A percentile compares a stretch with the other conserved stretches of the same genome.
phyloP scores from a whole-genome alignment of 1,139 yeast genomes.

The Yamadazyma oceani region DNA sequence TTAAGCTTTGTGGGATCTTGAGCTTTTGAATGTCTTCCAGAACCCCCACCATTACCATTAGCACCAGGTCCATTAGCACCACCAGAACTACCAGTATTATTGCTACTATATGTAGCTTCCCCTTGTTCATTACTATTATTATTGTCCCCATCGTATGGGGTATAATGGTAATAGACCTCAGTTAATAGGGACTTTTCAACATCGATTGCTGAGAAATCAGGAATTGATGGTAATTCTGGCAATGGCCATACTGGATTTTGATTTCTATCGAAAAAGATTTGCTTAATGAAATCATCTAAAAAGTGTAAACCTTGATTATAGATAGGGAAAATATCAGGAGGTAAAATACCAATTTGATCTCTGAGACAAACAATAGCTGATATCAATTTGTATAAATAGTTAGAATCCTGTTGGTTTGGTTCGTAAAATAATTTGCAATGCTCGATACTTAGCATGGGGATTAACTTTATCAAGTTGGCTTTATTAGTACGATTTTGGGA shows the following conservation, averaged over 20 bases:
- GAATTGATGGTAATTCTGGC: conserved; percentile 68
- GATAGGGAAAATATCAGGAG: conserved; percentile 76
- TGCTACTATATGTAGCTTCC: conserved; percentile 8
- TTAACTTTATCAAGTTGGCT: conserved; percentile 65
- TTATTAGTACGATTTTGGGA: conserved; percentile 31
- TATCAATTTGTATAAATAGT: conserved; percentile 63
- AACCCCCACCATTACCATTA: conserved; percentile 10
- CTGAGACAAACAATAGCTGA: conserved; percentile 83
- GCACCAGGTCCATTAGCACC: conserved; percentile 28
- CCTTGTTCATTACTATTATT: conserved; percentile 10
- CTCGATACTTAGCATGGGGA: conserved; percentile 80
- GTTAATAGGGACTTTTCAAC: conserved; percentile 78
- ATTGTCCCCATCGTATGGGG: conserved; percentile 49
- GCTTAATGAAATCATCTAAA: conserved; percentile 59
- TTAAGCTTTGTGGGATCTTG: conserved; percentile 15
- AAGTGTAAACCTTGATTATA: conserved; percentile 67
- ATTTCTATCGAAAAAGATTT: conserved; percentile 28
- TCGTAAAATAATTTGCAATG: conserved; percentile 54
- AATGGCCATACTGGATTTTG: conserved; percentile 66
- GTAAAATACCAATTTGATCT: conserved; percentile 80
- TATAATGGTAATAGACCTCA: conserved; percentile 68
- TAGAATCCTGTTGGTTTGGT: conserved; percentile 26
- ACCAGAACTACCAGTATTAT: conserved; percentile 8
- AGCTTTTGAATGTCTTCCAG: conserved; percentile 2
- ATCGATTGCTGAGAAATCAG: conserved; percentile 63